phyloP scores from a whole-genome alignment of 805 yeast genomes.

The Zygoascus biomembranicola region DNA sequence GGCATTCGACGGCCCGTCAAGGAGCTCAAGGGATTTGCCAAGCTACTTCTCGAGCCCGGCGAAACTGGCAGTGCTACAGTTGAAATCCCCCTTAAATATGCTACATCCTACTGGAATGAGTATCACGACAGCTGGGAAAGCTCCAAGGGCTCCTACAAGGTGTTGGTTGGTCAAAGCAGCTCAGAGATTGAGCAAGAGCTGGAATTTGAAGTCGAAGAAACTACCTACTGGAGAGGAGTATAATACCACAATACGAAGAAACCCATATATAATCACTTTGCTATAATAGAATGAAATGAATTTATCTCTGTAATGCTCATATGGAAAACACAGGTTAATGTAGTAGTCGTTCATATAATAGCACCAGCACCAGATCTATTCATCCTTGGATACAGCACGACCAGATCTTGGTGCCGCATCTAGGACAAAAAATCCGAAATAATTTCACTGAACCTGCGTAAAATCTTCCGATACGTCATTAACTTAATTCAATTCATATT shows the following conservation, averaged over 20 bases:
- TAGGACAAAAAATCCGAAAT: too few relatives aligned
- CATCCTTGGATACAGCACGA: too few relatives aligned
- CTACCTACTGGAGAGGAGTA: neutral
- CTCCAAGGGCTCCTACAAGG: constrained; percentile 43
- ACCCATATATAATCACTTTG: too few relatives aligned
- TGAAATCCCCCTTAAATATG: constrained; percentile 38
- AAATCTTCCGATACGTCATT: too few relatives aligned
- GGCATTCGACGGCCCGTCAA: constrained; percentile 43
- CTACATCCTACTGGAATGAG: constrained; percentile 48
- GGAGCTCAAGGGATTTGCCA: constrained; percentile 52
- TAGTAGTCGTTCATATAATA: too few relatives aligned
- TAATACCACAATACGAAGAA: neutral
- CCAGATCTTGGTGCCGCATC: too few relatives aligned
- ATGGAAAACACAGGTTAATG: too few relatives aligned
- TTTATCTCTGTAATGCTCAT: too few relatives aligned
- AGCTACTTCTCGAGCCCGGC: constrained; percentile 40
- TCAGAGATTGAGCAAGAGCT: constrained; percentile 5
- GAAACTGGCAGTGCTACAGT: constrained; percentile 33
- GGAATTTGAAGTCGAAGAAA: neutral
- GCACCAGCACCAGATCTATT: too few relatives aligned
- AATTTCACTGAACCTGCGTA: too few relatives aligned
- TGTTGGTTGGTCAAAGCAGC: constrained; percentile 19
- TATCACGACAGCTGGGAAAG: constrained; percentile 42
- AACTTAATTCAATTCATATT: too few relatives aligned
- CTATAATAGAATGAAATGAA: too few relatives aligned